Conservation (phyloP, 2,329 filamentous ascomycete genomes). For the Penicillium corylophilum region DNA sequence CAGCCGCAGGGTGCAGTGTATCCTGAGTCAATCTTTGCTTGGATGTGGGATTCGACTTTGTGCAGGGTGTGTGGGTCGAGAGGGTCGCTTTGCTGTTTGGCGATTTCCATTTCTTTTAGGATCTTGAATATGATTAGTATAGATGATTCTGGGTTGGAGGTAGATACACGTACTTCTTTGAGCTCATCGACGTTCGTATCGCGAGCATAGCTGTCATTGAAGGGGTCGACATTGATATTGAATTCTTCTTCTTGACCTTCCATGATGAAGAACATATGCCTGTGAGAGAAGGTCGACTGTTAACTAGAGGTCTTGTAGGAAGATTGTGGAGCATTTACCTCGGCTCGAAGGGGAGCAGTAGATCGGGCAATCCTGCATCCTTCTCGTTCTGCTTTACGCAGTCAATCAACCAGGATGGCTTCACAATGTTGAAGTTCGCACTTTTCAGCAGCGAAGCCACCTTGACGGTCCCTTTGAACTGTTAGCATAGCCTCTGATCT, state of each 20-base stretch:
- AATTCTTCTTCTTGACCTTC: constrained; percentile 57
- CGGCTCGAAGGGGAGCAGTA: constrained; percentile 65
- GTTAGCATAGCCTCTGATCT: not conserved
- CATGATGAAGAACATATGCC: constrained; percentile 71
- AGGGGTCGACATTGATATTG: constrained; percentile 67
- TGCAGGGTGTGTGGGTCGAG: constrained; percentile 50
- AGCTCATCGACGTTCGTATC: constrained; percentile 67
- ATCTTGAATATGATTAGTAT: constrained; percentile 25
- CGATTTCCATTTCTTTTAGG: constrained; percentile 42
- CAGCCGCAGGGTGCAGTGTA: constrained; percentile 42
- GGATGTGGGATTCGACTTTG: constrained; percentile 58
- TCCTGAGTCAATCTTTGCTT: constrained; percentile 42
- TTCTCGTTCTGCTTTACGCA: constrained; percentile 64
- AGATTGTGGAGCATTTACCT: constrained; percentile 42
- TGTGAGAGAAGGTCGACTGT: constrained; percentile 40
- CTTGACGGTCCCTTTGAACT: constrained; percentile 60
- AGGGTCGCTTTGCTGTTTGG: constrained; percentile 33
- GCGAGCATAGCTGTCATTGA: constrained; percentile 78
- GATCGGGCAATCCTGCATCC: constrained; percentile 53
- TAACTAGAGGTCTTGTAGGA: constrained; percentile 1
- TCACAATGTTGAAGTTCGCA: constrained; percentile 69
- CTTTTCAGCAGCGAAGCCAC: constrained; percentile 78
- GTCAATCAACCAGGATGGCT: constrained; percentile 79
- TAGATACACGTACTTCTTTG: constrained; percentile 33
- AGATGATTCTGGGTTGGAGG: not conserved